Evolutionary conservation across 2,329 filamentous ascomycete species (phyloP).

Genomic region (Fusarium verticillioides): DNA sequence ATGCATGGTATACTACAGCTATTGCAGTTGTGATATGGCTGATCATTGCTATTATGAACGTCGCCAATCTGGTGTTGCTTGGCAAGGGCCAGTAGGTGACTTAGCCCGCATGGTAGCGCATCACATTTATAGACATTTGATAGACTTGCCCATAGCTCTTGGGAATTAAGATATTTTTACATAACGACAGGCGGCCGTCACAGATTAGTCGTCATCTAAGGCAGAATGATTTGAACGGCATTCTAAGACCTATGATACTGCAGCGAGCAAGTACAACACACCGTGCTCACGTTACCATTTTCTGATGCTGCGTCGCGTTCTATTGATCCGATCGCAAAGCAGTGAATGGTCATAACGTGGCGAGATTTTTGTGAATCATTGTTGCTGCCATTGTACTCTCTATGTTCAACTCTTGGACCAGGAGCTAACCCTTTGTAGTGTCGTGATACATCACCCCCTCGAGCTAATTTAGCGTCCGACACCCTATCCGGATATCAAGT

Average conservation of each 20-base stretch:
- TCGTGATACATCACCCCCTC: background rate
- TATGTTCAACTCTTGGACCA: too few species aligned
- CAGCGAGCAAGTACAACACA: too few species aligned
- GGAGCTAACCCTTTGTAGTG: background rate
- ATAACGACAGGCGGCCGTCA: rapidly evolving
- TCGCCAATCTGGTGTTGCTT: constrained; percentile 72
- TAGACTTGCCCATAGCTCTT: rapidly evolving
- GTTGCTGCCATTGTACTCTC: too few species aligned
- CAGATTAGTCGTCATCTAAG: background rate
- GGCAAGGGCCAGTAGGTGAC: background rate
- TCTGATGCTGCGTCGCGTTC: background rate
- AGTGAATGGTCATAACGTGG: rapidly evolving
- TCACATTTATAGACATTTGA: rapidly evolving
- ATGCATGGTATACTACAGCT: constrained; percentile 71
- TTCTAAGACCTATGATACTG: background rate
- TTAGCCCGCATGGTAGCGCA: rapidly evolving
- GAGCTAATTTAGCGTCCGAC: background rate
- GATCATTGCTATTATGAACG: constrained; percentile 80
- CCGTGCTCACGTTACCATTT: too few species aligned
- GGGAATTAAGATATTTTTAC: background rate
- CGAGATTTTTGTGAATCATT: too few species aligned
- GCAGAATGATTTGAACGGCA: background rate
- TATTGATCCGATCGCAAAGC: rapidly evolving
- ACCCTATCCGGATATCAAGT: background rate
- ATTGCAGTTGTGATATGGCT: constrained; percentile 74